A percentile compares a stretch with the other conserved stretches of the same genome.
phyloP scores from a whole-genome alignment of 2,329 filamentous ascomycete genomes.

The Talaromyces verruculosus region DNA sequence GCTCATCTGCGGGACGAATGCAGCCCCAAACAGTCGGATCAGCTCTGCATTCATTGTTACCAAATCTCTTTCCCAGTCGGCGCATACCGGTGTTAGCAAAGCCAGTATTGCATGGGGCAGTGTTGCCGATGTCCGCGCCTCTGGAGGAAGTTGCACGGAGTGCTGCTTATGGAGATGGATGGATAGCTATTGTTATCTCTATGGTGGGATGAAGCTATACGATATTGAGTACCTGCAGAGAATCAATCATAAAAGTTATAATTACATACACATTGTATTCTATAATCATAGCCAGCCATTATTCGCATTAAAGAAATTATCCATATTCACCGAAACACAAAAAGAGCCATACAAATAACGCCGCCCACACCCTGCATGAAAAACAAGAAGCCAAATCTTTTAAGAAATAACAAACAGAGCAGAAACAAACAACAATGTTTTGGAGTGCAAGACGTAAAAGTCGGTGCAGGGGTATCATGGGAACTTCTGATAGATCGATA shows the following conservation, averaged over 20 bases:
- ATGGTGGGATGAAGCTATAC: too few species aligned
- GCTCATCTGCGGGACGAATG: constrained; percentile 25
- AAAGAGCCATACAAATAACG: background rate
- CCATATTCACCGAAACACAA: background rate
- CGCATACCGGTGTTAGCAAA: constrained; percentile 80
- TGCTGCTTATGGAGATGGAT: constrained; percentile 87
- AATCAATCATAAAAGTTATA: background rate
- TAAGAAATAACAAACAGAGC: background rate
- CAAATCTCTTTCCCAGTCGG: constrained; percentile 81
- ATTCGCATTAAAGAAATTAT: background rate
- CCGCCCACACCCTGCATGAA: background rate
- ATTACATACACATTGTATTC: background rate
- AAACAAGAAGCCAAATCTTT: background rate
- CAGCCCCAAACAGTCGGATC: constrained; percentile 71
- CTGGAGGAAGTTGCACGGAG: constrained; percentile 80
- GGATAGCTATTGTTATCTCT: constrained; percentile 74
- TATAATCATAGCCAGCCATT: background rate
- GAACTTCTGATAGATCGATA: background rate
- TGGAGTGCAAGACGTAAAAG: background rate
- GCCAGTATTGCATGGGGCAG: constrained; percentile 80
- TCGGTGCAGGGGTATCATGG: background rate
- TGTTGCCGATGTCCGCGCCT: constrained; percentile 74
- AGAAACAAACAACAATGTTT: background rate
- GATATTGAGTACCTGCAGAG: background rate
- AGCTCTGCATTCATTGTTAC: constrained; percentile 72